Conservation (phyloP, 148 eudicot genomes). For the Simmondsia chinensis region DNA sequence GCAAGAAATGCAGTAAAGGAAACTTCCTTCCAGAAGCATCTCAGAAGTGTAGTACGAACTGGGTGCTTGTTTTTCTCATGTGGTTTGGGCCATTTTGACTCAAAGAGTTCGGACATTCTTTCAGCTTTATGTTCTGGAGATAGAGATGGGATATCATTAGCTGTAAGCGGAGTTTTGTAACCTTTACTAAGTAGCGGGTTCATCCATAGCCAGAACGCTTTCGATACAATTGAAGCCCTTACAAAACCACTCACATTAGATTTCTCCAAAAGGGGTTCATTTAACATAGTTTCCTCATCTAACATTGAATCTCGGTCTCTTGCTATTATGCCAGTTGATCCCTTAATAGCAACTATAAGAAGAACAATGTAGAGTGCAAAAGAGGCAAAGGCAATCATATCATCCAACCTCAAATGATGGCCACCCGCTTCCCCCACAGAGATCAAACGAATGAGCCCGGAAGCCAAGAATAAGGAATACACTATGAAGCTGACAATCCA, state of each 20-base stretch:
- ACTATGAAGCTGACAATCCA: conserved; percentile 45
- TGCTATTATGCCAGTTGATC: conserved; percentile 50
- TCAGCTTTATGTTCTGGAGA: conserved; percentile 73
- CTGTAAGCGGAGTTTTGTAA: conserved; percentile 45
- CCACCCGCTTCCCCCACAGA: conserved; percentile 11
- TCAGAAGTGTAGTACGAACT: conserved; percentile 51
- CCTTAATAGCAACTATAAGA: conserved; percentile 34
- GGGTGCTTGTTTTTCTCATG: conserved; percentile 65
- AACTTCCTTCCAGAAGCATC: conserved; percentile 77
- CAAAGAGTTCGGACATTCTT: conserved; percentile 56
- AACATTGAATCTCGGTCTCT: conserved; percentile 9
- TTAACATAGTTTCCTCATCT: conserved; percentile 20
- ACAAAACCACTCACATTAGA: conserved; percentile 47
- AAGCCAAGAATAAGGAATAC: conserved; percentile 33
- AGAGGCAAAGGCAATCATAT: conserved; percentile 28
- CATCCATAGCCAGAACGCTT: conserved; percentile 79
- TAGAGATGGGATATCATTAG: conserved; percentile 63
- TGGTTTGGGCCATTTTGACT: conserved; percentile 68
- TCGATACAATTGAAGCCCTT: conserved; percentile 55
- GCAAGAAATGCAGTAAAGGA: conserved; percentile 78
- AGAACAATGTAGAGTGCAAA: conserved; percentile 41
- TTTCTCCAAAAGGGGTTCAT: conserved; percentile 45
- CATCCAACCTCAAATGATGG: conserved; percentile 31
- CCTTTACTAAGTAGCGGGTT: conserved; percentile 71
- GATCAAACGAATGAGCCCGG: conserved; percentile 38